Evolutionary conservation across 2,329 filamentous ascomycete genomes (phyloP), one percentile per base, ranked within the genome.

Genomic region (Aspergillus carbonarius): DNA sequence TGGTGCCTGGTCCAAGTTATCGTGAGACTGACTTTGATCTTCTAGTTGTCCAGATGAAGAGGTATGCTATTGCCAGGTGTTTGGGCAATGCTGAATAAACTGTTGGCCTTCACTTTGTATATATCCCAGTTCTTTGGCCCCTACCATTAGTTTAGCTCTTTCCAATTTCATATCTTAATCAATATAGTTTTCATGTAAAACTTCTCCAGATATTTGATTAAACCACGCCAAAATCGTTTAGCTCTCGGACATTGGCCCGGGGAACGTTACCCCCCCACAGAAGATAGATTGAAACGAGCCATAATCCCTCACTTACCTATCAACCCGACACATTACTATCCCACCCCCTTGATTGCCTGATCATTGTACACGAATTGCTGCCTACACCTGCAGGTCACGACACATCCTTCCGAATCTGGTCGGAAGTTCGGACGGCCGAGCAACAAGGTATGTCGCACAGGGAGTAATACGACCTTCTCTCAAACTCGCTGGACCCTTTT

Each of bases 31-130:
- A 68, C 42, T n/a, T n/a, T 23, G 25, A 37, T 15, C 35, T 35
- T 42, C n/a, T 37, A 73, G 71, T 54, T 75, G 72, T 57, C 72
- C 72, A 6, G 70, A 74, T 34, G 66, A 73, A 46, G 56, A 72
- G 40, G 54, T 74, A 30, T 75, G 72, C 55, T 74, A 74, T 44
- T 75, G 72, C 47, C 70, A 73, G 52, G 72, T 75, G 5, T 75
- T 74, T 49, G 72, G 72, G 5, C 63, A 68, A 56, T 75, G 72
- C 58, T 73, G 35, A 67, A 2, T 2, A 9, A 20, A 25, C 25
- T n/a, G n/a, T n/a, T n/a, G n/a, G n/a, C n/a, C n/a, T n/a, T n/a
- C n/a, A n/a, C n/a, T n/a, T n/a, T 25, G 25, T 25, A 25, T 25
- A 25, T 25, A 25, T n/a, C n/a, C n/a, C n/a, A n/a, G n/a, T n/a